Percentiles rank a stretch among this genome's conserved stretches.
Evolutionary conservation across 192 early-diverging fungal genomes (phyloP).

Genomic region (Jimgerdemannia lactiflua): DNA sequence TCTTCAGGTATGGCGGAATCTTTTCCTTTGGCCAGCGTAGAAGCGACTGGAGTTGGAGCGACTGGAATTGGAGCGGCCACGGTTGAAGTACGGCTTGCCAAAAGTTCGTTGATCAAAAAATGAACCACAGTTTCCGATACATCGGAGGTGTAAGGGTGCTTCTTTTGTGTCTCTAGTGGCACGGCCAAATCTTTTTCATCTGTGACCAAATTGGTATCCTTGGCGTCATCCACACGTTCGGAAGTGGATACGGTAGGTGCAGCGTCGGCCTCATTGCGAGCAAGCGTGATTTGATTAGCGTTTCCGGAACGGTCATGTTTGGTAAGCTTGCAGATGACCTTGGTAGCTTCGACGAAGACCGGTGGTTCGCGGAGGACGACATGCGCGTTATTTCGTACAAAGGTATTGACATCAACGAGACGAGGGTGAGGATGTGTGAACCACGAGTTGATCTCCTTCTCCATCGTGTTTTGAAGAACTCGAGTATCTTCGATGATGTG

Average conservation of each 20-base stretch:
- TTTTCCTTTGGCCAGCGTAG: slow-evolving; percentile 12
- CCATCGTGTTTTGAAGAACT: slow-evolving; percentile 66
- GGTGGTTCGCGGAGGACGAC: slow-evolving; percentile 68
- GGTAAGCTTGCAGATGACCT: slow-evolving; percentile 61
- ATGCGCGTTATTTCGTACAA: slow-evolving; percentile 63
- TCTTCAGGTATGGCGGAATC: slow-evolving; percentile 11
- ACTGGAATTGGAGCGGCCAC: not conserved
- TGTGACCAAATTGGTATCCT: not conserved
- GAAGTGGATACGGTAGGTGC: not conserved
- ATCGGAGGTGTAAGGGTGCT: not conserved
- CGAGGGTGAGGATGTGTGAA: slow-evolving; percentile 67
- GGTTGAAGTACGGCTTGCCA: slow-evolving; percentile 7
- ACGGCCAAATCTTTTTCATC: no score
- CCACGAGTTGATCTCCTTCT: slow-evolving; percentile 72
- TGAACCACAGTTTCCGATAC: slow-evolving; percentile 19
- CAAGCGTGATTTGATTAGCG: slow-evolving; percentile 57
- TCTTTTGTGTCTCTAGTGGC: no score
- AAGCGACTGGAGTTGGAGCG: no score
- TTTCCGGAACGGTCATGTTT: slow-evolving; percentile 50
- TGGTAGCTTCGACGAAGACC: slow-evolving; percentile 61
- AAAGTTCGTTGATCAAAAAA: slow-evolving; percentile 21
- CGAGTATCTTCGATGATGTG: slow-evolving; percentile 78
- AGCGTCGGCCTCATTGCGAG: slow-evolving; percentile 16
- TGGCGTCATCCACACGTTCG: not conserved
- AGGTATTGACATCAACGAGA: slow-evolving; percentile 64